Evolutionary conservation across 768 basidiomycete genomes (phyloP), one percentile per base, ranked within the genome.

Genomic region (Phylloporus sp.): DNA sequence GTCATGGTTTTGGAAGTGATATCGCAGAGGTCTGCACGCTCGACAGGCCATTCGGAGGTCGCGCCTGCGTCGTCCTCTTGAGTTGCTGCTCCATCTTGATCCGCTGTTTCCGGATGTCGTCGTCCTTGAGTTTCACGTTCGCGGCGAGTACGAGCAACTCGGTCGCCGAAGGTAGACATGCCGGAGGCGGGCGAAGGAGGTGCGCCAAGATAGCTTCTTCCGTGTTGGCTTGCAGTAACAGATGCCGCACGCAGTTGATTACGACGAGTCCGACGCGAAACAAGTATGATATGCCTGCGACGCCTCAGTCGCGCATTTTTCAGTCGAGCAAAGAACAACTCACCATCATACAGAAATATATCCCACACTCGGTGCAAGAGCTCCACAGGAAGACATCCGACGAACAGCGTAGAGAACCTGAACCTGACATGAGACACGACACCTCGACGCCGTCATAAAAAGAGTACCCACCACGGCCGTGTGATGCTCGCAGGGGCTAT

Each of bases 291-390:
- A 87, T 68, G 7, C 88, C 88, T 90, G 46, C n/a, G 6, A 40
- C 36, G 10, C 13, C 26, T 61, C 24, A 48, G 21, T 22, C 20
- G 40, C 46, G 13, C 9, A 33, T 35, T 18, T 15, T 9, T 23
- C 11, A 32, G 8, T 17, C 6, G 7, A 18, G 9, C 26, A 17
- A 27, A n/a, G n/a, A 18, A 9, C 17, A 8, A 48, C 70, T 22
- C 61, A 88, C 88, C 89, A 67, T 91, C 89, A 52, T 76, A 86
- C 17, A 91, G 64, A 59, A 90, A 90, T 3, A 91, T 60, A 59
- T 90, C 90, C 89, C 90, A 91, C 11, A 89, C 75, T 22, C 90
- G 74, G 47, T 83, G 78, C 14, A 89, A 66, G 56, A 81, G 79
- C 3, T 84, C 79, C 0, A 69, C 61, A 1, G 89, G 84, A 13